A percentile compares a stretch with the other conserved stretches of the same genome.
Conservation (phyloP, 192 early-diverging fungal species). For the Allomyces macrogynus region DNA sequence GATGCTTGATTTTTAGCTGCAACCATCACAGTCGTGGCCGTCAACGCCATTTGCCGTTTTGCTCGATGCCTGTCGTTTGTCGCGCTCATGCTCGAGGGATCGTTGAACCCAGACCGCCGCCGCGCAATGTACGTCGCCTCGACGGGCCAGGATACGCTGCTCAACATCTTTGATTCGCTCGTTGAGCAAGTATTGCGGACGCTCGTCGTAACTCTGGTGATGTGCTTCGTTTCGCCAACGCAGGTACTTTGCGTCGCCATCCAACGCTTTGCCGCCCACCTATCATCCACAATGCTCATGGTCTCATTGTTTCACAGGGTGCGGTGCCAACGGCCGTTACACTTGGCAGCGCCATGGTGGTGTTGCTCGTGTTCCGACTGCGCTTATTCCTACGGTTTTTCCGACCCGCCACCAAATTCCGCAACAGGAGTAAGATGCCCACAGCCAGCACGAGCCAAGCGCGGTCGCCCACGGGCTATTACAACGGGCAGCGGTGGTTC, state of each 20-base stretch:
- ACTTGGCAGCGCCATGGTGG: background rate
- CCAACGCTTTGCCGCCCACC: background rate
- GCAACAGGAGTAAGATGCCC: background rate
- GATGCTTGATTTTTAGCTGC: background rate
- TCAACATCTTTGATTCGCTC: background rate
- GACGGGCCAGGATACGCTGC: background rate
- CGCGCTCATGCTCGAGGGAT: background rate
- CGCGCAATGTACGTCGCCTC: background rate
- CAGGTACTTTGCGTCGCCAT: no score
- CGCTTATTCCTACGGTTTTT: no score
- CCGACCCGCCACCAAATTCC: background rate
- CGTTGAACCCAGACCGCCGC: background rate
- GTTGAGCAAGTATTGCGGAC: background rate
- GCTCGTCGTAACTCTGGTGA: background rate
- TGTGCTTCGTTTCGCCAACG: no score
- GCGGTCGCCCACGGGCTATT: no score
- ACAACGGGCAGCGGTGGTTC: no score
- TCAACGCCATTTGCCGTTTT: background rate
- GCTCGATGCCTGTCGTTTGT: background rate
- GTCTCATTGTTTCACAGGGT: no score
- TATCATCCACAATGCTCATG: background rate
- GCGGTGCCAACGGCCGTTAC: no score
- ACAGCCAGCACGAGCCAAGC: no score
- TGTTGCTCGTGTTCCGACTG: background rate
- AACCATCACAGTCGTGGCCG: background rate